Evolutionary conservation across 1,284 basidiomycete species (phyloP), one percentile per base, ranked within the genome.

Genomic region (Mrakiaceae sp.): DNA sequence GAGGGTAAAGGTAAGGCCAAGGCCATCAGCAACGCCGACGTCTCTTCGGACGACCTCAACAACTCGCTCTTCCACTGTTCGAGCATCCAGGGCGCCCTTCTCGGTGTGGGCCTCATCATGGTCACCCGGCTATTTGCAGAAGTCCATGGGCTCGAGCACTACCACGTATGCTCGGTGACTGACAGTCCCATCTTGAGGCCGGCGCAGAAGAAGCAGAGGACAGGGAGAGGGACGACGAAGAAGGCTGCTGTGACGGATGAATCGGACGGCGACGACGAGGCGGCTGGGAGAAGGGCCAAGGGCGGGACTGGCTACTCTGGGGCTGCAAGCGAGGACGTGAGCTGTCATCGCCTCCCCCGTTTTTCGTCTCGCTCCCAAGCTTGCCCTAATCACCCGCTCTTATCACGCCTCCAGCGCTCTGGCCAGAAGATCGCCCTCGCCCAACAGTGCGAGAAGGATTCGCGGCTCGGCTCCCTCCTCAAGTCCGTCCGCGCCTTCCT

Each of bases 251-350:
- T 57, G 5, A 46, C 50, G 42, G 66, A 52, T 43, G 68, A 69
- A 16, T 69, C 42, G 70, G 82, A 83, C 27, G 83, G 79, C 9
- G 74, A 75, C 51, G 74, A 83, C 58, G 78, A 79, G 51, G 70
- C 74, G 16, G 82, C 83, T 68, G 82, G 82, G 16, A 84, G 82
- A 74, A 87, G 85, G 72, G 77, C 80, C 39, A 87, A 86, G 70
- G 62, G 64, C 60, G 90, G 90, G 0, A 85, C 82, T 16, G 91
- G 91, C 11, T 95, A 94, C 76, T 89, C 87, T 48, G 90, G 90
- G 2, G 81, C 83, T 65, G 77, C 78, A 11, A 81, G 81, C 67
- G 90, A 93, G 78, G 90, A 94, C 77, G 90, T 90, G 73, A 78
- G 27, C 27, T 27, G 88, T 70, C 0, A 5, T 39, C 77, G 16